Base-by-base conservation (phyloP, 257 asterid genomes). In the Anisodus acutangulus region DNA sequence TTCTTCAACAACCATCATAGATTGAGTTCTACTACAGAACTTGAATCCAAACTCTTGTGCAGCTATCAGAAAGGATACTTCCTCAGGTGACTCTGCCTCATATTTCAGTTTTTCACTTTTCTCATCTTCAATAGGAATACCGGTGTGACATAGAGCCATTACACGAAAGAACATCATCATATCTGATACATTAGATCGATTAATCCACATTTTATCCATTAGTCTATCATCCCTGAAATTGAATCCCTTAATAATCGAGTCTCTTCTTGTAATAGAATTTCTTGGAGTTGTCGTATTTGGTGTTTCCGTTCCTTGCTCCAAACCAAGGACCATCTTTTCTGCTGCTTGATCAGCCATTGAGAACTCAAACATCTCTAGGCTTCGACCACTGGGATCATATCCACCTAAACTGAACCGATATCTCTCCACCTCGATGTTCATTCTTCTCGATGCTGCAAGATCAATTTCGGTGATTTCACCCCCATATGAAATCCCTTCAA, bases 21-120 rank as follows among this genome's bases (percentile, higher is more conserved):
- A 91, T 85, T 91, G 97, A 72, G 98, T 94, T 93, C 98, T 92
- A 88, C 86, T 92, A 86, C 91, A 91, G 78, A 95, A 93, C 88
- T 94, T 98, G 84, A 95, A 95, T 60, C 99, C 99, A 58, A 95
- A 93, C 91, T 95, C 99, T 88, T 97, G 92, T 53, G 98, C 99
- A 57, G 98, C 98, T 85, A 94, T 91, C 82, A 95, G 94, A 91
- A 95, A 95, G 43, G 99, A 87, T 41, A 92, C 93, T 91, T 95
- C 99, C 87, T 95, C 99, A 0, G 99, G 99, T 4, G 99, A 95
- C 66, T 95, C 99, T 49, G 97, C 98, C 89, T 95, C 99, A 87
- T 95, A 95, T 47, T 93, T 91, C 70, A 91, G 67, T 63, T 58
- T 26, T 49, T 97, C 98, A 3, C 95, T 90, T 76, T 90, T 95